Evolutionary conservation across 345 rosid genomes (phyloP).

Genomic region (Eucalyptus curtisii): DNA sequence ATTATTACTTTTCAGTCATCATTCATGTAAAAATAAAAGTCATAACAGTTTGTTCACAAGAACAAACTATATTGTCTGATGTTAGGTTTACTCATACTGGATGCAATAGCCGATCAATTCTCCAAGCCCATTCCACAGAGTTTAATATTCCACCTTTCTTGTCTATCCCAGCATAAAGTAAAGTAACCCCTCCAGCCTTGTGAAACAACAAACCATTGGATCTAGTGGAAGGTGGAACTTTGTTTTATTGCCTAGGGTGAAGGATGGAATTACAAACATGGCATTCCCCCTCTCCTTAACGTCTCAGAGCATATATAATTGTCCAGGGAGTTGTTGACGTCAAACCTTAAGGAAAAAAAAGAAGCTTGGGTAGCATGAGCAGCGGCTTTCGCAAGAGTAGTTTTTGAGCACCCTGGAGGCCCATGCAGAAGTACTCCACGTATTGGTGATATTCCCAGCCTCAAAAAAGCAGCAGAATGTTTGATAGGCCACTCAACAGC

Average conservation of each 20-base stretch:
- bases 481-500: constrained; percentile 97
- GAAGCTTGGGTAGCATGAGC: constrained; percentile 92
- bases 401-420: constrained; percentile 98
- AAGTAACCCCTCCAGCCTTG: background rate
- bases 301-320: background rate
- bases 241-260: background rate
- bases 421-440: constrained; percentile 91
- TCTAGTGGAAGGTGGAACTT: background rate
- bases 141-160: background rate
- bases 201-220: background rate
- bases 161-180: background rate
- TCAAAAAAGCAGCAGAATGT: constrained; percentile 55
- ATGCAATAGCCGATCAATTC: background rate
- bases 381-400: constrained; percentile 96
- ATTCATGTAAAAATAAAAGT: background rate
- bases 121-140: background rate
- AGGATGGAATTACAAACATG: background rate
- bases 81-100: background rate
- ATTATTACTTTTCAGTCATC: background rate
- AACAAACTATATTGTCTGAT: background rate
- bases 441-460: constrained; percentile 73
- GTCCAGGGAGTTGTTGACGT: background rate
- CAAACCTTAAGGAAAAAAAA: constrained; percentile 44
- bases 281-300: background rate
- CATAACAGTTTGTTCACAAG: background rate